Conservation (phyloP, 2,329 filamentous ascomycete genomes). For the Chrysoporthe cubensis region DNA sequence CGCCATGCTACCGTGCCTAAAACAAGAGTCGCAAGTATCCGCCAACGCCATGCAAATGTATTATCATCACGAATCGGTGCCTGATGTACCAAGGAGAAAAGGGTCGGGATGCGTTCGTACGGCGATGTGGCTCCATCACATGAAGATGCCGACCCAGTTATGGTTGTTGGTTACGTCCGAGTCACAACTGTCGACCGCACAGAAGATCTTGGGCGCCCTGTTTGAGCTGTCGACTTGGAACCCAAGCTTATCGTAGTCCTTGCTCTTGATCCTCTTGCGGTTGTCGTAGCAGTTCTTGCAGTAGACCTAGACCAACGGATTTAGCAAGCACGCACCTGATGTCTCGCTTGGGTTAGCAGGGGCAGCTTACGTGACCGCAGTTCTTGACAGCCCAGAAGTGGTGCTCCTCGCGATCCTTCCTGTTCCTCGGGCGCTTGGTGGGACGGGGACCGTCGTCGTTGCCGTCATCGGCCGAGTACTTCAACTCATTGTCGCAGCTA, state of each 20-base stretch:
- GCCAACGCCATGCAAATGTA: constrained; percentile 45
- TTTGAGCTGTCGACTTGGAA: constrained; percentile 42
- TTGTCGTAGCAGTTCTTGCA: constrained; percentile 65
- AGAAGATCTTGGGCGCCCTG: constrained; percentile 47
- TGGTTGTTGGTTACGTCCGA: constrained; percentile 57
- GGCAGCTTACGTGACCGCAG: constrained; percentile 80
- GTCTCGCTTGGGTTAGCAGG: constrained; percentile 7
- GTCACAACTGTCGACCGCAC: constrained; percentile 61
- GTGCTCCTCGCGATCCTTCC: constrained; percentile 66
- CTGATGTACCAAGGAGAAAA: neutral
- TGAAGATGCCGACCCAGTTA: constrained; percentile 66
- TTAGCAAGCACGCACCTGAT: constrained; percentile 16
- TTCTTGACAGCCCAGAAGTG: constrained; percentile 91
- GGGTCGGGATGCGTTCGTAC: neutral
- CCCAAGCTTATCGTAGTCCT: constrained; percentile 35
- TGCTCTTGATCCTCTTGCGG: constrained; percentile 47
- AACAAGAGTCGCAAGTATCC: constrained; percentile 7
- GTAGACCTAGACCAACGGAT: constrained; percentile 55
- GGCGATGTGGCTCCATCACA: constrained; percentile 40
- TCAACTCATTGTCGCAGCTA: constrained; percentile 83
- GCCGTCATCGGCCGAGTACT: constrained; percentile 64
- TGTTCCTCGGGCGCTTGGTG: constrained; percentile 47
- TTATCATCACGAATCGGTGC: constrained; percentile 9
- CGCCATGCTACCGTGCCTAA: neutral
- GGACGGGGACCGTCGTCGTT: constrained; percentile 35